Evolutionary conservation across 1,139 yeast species (phyloP).

Genomic region (Diutina siamensis): DNA sequence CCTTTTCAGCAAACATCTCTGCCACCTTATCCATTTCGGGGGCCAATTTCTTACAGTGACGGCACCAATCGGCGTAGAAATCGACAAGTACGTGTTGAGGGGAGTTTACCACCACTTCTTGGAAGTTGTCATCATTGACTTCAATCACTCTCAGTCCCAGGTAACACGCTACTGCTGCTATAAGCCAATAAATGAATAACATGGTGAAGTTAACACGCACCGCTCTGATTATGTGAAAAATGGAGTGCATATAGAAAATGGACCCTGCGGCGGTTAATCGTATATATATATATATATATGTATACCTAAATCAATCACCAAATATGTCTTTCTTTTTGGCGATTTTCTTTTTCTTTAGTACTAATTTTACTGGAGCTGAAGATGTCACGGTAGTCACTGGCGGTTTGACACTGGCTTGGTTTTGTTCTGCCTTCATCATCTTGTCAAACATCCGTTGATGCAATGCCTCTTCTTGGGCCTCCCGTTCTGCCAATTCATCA

Average conservation of each 20-base stretch:
- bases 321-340: background rate
- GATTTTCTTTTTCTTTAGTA: background rate
- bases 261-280: no score
- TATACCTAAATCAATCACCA: background rate
- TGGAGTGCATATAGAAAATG: no score
- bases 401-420: background rate
- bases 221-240: no score
- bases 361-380: background rate
- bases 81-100: slow-evolving; percentile 60
- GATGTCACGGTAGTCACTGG: background rate
- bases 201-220: background rate
- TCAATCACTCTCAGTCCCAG: slow-evolving; percentile 7
- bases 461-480: background rate
- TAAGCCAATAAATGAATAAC: background rate
- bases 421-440: background rate
- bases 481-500: background rate
- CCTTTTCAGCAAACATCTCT: slow-evolving; percentile 31
- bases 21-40: slow-evolving; percentile 57
- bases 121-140: slow-evolving; percentile 38
- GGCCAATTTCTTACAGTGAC: slow-evolving; percentile 58
- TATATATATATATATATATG: no score
- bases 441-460: background rate
- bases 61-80: slow-evolving; percentile 74
- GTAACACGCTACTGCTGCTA: background rate
- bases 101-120: slow-evolving; percentile 39